phyloP scores from a whole-genome alignment of 352 stramenopile species.

The Globisporangium nagaii region DNA sequence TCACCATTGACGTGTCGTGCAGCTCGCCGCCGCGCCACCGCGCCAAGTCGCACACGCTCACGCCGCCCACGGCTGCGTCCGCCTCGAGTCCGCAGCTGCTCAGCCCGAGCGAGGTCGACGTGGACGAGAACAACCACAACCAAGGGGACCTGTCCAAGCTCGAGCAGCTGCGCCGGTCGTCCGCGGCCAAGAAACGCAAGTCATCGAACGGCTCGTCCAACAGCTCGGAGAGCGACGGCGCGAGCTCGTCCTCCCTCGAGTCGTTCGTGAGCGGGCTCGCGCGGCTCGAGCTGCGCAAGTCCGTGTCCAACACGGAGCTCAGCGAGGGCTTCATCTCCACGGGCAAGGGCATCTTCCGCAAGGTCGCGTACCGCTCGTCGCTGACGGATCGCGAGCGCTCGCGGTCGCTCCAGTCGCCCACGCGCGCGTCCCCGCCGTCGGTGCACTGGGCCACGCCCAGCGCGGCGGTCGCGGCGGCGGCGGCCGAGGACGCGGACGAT shows the following conservation, averaged over 20 bases:
- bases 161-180: slow-evolving; percentile 7
- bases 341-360: slow-evolving; percentile 83
- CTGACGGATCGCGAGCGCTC: slow-evolving; percentile 31
- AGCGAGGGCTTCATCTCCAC: slow-evolving; percentile 84
- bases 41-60: slow-evolving; percentile 8
- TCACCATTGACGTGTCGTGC: slow-evolving; percentile 12
- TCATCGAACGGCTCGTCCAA: slow-evolving; percentile 45
- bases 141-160: slow-evolving; percentile 6
- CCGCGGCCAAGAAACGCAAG: slow-evolving; percentile 32
- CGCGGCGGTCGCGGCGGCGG: neutral
- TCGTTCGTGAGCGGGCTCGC: slow-evolving; percentile 35
- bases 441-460: slow-evolving; percentile 7
- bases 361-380: slow-evolving; percentile 59
- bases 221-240: slow-evolving; percentile 34
- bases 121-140: slow-evolving; percentile 5
- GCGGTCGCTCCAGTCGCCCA: slow-evolving; percentile 24
- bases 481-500: slow-evolving; percentile 28
- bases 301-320: slow-evolving; percentile 43
- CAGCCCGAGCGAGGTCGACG: neutral
- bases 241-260: slow-evolving; percentile 24
- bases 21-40: slow-evolving; percentile 6
- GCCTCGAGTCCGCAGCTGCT: neutral
- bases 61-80: neutral
- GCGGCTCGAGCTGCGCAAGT: slow-evolving; percentile 42
- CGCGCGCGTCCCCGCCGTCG: slow-evolving; percentile 25